phyloP scores from a whole-genome alignment of 805 yeast species.

The Yarrowia keelungensis region DNA sequence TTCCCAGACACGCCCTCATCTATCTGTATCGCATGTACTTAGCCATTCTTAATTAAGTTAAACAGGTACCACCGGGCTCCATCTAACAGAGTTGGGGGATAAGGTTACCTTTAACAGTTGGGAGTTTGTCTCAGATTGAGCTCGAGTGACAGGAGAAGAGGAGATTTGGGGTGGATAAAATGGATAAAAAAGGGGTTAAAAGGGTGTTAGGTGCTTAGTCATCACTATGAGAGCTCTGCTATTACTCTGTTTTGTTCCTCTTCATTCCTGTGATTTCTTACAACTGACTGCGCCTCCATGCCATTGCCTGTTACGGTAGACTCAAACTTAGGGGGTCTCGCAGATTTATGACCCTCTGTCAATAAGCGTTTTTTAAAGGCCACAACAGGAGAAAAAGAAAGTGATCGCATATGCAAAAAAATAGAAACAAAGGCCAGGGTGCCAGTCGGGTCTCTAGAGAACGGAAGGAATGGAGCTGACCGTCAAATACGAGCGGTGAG shows the following conservation, averaged over 20 bases:
- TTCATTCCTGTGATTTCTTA: no score
- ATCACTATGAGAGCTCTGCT: no score
- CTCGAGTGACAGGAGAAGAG: slow-evolving; percentile 26
- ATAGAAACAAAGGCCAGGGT: not conserved
- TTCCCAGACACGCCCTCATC: no score
- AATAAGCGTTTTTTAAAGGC: slow-evolving; percentile 25
- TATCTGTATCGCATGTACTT: not conserved
- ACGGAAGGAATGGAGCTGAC: slow-evolving; percentile 1
- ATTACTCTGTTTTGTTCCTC: no score
- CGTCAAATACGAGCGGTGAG: slow-evolving; percentile 14
- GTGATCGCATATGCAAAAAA: slow-evolving; percentile 4
- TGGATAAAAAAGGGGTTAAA: no score
- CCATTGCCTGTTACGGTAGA: slow-evolving; percentile 21
- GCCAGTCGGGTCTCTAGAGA: no score
- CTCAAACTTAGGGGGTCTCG: slow-evolving; percentile 30
- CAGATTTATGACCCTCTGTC: slow-evolving; percentile 18
- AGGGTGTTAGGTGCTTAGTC: no score
- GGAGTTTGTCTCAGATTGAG: slow-evolving; percentile 32
- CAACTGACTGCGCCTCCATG: slow-evolving; percentile 21
- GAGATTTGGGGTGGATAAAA: not conserved
- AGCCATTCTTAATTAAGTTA: not conserved
- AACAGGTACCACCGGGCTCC: slow-evolving; percentile 9
- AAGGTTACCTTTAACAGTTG: slow-evolving; percentile 31
- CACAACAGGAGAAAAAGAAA: slow-evolving; percentile 22
- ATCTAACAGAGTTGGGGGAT: slow-evolving; percentile 3